Percentiles rank a stretch among this genome's conserved stretches.
Conservation (phyloP, 306 rosid species). For the Clitoria ternatea region DNA sequence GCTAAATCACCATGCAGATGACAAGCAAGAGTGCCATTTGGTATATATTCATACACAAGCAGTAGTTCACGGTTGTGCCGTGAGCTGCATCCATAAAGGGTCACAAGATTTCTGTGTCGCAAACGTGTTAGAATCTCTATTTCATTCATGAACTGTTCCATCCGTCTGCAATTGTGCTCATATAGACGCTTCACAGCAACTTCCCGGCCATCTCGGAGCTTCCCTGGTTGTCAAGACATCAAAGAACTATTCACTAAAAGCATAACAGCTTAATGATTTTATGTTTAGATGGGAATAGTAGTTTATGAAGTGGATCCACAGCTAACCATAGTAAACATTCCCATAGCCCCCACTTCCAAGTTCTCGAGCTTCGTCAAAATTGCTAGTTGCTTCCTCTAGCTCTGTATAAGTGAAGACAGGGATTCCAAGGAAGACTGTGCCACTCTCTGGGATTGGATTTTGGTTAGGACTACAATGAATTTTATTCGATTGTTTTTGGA, state of each 20-base stretch:
- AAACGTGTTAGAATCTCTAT: slow-evolving; percentile 38
- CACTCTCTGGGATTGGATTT: neutral
- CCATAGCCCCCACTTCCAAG: slow-evolving; percentile 37
- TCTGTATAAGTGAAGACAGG: neutral
- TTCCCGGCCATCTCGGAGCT: slow-evolving; percentile 55
- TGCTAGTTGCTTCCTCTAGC: slow-evolving; percentile 39
- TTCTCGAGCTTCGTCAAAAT: slow-evolving; percentile 34
- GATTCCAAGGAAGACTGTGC: neutral
- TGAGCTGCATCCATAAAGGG: slow-evolving; percentile 58
- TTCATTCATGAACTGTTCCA: slow-evolving; percentile 24
- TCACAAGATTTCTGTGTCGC: slow-evolving; percentile 44
- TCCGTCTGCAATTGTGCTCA: slow-evolving; percentile 29
- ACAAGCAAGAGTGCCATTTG: slow-evolving; percentile 49
- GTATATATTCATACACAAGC: neutral
- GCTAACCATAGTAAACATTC: slow-evolving; percentile 16
- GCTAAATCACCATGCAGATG: slow-evolving; percentile 47
- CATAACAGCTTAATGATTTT: neutral
- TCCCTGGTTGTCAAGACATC: slow-evolving; percentile 23
- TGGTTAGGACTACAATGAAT: neutral
- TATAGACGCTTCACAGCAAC: slow-evolving; percentile 53
- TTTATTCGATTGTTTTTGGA: neutral
- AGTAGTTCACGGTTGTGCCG: neutral
- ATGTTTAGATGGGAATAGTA: neutral
- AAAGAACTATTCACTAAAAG: neutral
- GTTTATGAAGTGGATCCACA: neutral